Conservation (phyloP, 805 yeast genomes). For the Wickerhamomyces xylosicus region DNA sequence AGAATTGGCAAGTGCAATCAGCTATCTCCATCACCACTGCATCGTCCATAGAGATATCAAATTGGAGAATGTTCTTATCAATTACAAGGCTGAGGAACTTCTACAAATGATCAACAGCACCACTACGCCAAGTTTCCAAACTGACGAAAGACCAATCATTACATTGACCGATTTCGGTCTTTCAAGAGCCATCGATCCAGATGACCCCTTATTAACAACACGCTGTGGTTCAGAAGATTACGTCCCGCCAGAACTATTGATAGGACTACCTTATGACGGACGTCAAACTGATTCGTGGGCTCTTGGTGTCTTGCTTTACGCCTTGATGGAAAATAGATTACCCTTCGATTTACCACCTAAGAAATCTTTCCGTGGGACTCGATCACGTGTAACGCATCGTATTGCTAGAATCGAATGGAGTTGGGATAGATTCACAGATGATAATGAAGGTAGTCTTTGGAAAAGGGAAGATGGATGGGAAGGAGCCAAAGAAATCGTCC, state of each 20-base stretch:
- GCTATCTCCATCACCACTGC: constrained; percentile 54
- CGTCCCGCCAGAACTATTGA: constrained; percentile 85
- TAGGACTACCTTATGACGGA: constrained; percentile 91
- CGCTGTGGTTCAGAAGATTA: constrained; percentile 96
- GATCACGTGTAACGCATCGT: constrained; percentile 66
- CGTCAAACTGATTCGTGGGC: constrained; percentile 92
- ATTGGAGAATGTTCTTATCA: constrained; percentile 69
- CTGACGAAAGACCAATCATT: constrained; percentile 27
- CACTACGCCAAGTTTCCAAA: constrained; percentile 30
- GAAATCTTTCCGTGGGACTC: constrained; percentile 28
- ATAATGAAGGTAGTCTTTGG: constrained; percentile 14
- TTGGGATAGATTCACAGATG: constrained; percentile 49
- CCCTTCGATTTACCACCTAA: constrained; percentile 87
- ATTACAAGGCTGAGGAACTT: constrained; percentile 25
- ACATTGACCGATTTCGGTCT: constrained; percentile 85
- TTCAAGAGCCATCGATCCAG: constrained; percentile 55
- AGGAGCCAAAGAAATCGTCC: constrained; percentile 41
- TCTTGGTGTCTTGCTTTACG: constrained; percentile 80
- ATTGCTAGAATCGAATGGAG: constrained; percentile 91
- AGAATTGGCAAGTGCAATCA: constrained; percentile 61
- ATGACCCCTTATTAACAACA: constrained; percentile 60
- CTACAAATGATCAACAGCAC: constrained; percentile 8
- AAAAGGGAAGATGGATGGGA: constrained; percentile 27
- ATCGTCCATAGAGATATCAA: constrained; percentile 90
- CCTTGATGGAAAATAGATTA: constrained; percentile 72